These are phyloP conservation scores for Aureobasidium melanogenum DNA, from an alignment of 2,329 filamentous ascomycete genomes.

Conservation along the genomic window DNA sequence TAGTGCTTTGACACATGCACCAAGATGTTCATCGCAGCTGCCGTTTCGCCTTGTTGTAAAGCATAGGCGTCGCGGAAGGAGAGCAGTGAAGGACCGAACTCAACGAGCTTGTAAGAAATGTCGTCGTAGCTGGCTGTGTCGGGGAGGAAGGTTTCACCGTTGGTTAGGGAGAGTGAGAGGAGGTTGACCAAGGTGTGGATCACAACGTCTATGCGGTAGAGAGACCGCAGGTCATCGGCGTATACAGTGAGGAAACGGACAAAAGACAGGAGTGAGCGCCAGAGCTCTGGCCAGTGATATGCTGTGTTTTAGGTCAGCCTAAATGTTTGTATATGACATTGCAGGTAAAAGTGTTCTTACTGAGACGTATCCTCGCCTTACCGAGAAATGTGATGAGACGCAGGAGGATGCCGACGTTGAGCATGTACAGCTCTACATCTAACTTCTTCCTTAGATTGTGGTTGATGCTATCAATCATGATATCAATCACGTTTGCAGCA, in stretches of 20 bases:
- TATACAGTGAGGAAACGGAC: slow-evolving; percentile 89
- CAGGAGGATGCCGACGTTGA: slow-evolving; percentile 72
- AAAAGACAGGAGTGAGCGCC: slow-evolving; percentile 78
- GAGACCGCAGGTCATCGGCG: slow-evolving; percentile 61
- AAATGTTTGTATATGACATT: neutral
- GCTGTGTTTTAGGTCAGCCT: slow-evolving; percentile 20
- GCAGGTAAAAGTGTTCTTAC: slow-evolving; percentile 16
- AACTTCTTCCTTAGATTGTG: slow-evolving; percentile 84
- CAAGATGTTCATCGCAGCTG: slow-evolving; percentile 72
- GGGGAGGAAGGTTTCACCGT: slow-evolving; percentile 84
- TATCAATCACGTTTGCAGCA: slow-evolving; percentile 69
- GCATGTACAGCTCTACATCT: slow-evolving; percentile 76
- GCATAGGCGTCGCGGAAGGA: slow-evolving; percentile 75
- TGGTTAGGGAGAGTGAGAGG: slow-evolving; percentile 72
- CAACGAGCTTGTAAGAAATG: slow-evolving; percentile 95
- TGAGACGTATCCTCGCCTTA: slow-evolving; percentile 68
- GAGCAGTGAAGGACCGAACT: slow-evolving; percentile 71
- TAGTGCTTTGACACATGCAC: slow-evolving; percentile 81
- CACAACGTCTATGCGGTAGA: slow-evolving; percentile 62
- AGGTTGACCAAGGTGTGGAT: slow-evolving; percentile 73
- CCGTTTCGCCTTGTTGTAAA: slow-evolving; percentile 18
- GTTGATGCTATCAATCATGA: slow-evolving; percentile 82
- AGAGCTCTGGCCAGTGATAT: slow-evolving; percentile 95
- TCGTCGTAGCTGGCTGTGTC: slow-evolving; percentile 86
- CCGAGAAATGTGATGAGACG: slow-evolving; percentile 78